phyloP scores from a whole-genome alignment of 352 stramenopile genomes.

The Phytophthora foliorum region DNA sequence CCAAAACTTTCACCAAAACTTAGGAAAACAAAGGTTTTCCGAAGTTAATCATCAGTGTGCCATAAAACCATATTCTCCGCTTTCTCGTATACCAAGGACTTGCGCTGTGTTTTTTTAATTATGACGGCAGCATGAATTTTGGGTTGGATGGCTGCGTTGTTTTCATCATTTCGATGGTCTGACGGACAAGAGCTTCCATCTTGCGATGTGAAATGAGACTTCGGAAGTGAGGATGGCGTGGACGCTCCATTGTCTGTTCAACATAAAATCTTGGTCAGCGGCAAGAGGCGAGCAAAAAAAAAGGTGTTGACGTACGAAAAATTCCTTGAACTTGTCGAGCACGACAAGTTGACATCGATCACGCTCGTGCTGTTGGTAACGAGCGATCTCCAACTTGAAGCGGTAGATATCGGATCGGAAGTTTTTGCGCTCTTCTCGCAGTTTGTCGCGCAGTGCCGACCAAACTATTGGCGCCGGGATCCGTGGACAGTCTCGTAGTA shows the following conservation, averaged over 20 bases:
- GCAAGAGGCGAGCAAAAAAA: background rate
- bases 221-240: slow-evolving; percentile 61
- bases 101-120: background rate
- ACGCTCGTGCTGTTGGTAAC: slow-evolving; percentile 63
- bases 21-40: no score
- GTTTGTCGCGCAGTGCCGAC: slow-evolving; percentile 57
- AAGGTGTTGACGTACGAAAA: slow-evolving; percentile 54
- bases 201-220: slow-evolving; percentile 69
- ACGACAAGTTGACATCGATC: slow-evolving; percentile 62
- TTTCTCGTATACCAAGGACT: no score
- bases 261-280: background rate
- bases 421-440: slow-evolving; percentile 66
- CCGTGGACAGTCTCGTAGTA: slow-evolving; percentile 66
- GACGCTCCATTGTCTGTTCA: slow-evolving; percentile 46
- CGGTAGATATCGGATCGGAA: slow-evolving; percentile 74
- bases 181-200: slow-evolving; percentile 68
- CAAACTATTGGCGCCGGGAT: slow-evolving; percentile 54
- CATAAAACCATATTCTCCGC: no score
- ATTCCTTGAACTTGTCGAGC: slow-evolving; percentile 74
- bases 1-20: no score
- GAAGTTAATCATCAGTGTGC: no score
- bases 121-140: slow-evolving; percentile 26
- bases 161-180: slow-evolving; percentile 71
- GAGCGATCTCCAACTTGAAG: slow-evolving; percentile 65
- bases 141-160: slow-evolving; percentile 53